A percentile compares a stretch with the other conserved stretches of the same genome.
phyloP scores from a whole-genome alignment of 208 protist genomes.

The Acanthamoeba rhysodes region DNA sequence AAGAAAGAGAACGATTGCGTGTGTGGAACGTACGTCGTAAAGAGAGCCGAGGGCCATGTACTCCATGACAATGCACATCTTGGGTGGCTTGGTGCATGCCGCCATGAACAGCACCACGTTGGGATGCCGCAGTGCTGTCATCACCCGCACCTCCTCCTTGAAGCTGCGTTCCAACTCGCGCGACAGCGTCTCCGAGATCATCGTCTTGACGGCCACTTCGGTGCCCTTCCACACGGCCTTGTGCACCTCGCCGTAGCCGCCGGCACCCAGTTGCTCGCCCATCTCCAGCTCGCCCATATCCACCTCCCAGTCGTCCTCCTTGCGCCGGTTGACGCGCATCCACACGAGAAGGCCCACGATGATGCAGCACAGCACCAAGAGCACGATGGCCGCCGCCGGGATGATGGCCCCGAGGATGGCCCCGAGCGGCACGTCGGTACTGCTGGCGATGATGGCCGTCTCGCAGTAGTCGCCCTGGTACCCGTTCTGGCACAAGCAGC shows the following conservation, averaged over 20 bases:
- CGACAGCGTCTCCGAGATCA: not conserved
- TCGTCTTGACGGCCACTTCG: slow-evolving; percentile 54
- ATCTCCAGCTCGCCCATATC: not conserved
- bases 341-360: not conserved
- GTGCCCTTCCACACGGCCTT: slow-evolving; percentile 27
- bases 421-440: not conserved
- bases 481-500: not conserved
- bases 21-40: not conserved
- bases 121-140: not conserved
- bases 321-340: not conserved
- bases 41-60: slow-evolving; percentile 17
- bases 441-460: not conserved
- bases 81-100: not conserved
- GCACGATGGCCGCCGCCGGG: not conserved
- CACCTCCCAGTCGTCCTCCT: slow-evolving; percentile 13
- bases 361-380: not conserved
- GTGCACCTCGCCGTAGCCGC: slow-evolving; percentile 42
- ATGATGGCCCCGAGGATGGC: not conserved
- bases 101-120: slow-evolving; percentile 56
- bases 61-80: slow-evolving; percentile 45
- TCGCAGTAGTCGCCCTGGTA: slow-evolving; percentile 10
- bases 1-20: no score
- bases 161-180: not conserved
- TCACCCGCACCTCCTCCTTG: slow-evolving; percentile 12
- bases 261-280: slow-evolving; percentile 11